Percentiles rank a stretch among this genome's conserved stretches.
Conservation (phyloP, 164 flowering plant species). For the Macadamia tetraphylla region DNA sequence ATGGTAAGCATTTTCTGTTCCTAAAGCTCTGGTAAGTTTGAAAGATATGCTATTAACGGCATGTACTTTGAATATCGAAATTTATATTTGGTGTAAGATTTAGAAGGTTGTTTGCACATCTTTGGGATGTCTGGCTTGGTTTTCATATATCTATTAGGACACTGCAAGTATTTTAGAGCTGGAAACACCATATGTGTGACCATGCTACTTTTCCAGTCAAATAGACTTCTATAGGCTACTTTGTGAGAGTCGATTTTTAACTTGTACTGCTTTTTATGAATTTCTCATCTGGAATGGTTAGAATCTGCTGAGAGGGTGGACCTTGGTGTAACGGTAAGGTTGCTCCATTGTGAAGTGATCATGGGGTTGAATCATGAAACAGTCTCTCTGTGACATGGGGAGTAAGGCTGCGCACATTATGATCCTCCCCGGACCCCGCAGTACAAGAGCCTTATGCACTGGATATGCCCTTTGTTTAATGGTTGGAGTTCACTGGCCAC, state of each 20-base stretch:
- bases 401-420: no score
- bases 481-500: no score
- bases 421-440: no score
- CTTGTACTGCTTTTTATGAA: no score
- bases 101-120: background rate
- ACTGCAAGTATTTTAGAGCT: background rate
- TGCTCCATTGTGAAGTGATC: no score
- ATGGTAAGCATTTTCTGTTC: slow-evolving; percentile 40
- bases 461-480: no score
- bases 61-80: background rate
- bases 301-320: no score
- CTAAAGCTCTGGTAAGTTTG: background rate
- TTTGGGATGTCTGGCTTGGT: background rate
- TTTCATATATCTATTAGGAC: background rate
- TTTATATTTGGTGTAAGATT: background rate
- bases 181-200: background rate
- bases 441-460: no score
- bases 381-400: no score
- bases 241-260: background rate
- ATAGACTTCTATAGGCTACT: background rate
- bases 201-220: background rate
- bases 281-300: no score
- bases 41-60: background rate
- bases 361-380: no score
- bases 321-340: no score